phyloP scores from a whole-genome alignment of 2,329 filamentous ascomycete genomes.

The Hypocrella siamensis region DNA sequence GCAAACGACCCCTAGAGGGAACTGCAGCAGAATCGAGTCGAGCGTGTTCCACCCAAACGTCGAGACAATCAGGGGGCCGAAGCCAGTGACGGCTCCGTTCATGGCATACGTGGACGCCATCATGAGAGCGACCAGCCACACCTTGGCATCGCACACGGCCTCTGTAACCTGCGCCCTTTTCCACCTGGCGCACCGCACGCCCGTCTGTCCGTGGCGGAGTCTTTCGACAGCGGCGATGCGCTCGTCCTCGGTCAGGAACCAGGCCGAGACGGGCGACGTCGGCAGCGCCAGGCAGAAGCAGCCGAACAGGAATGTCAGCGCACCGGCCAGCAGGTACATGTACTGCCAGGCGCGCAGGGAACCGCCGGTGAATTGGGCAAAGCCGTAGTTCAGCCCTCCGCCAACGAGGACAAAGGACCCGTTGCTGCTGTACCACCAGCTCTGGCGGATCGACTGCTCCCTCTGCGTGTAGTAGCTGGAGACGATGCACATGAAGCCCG shows the following conservation, averaged over 20 bases:
- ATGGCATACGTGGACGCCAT: slow-evolving; percentile 58
- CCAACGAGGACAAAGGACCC: slow-evolving; percentile 49
- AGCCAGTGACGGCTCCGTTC: slow-evolving; percentile 55
- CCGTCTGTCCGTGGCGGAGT: slow-evolving; percentile 45
- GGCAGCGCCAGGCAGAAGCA: slow-evolving; percentile 46
- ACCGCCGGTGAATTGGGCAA: slow-evolving; percentile 43
- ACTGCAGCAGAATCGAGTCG: slow-evolving; percentile 56
- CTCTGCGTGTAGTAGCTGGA: slow-evolving; percentile 47
- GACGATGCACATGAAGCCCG: slow-evolving; percentile 49
- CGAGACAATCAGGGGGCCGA: slow-evolving; percentile 55
- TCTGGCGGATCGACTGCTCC: slow-evolving; percentile 49
- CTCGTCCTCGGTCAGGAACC: slow-evolving; percentile 51
- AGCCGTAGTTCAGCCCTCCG: slow-evolving; percentile 49
- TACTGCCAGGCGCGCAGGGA: slow-evolving; percentile 50
- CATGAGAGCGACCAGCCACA: slow-evolving; percentile 49
- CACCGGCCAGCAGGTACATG: slow-evolving; percentile 51
- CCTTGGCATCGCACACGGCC: slow-evolving; percentile 40
- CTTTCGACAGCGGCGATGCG: slow-evolving; percentile 48
- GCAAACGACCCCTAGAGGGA: slow-evolving; percentile 56
- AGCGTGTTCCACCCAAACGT: slow-evolving; percentile 52
- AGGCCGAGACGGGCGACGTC: slow-evolving; percentile 48
- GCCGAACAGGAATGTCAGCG: slow-evolving; percentile 48
- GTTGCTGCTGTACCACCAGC: slow-evolving; percentile 49
- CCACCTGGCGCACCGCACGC: slow-evolving; percentile 43
- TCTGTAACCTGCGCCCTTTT: slow-evolving; percentile 44